Evolutionary conservation across 1,139 yeast genomes (phyloP), one percentile per base, ranked within the genome.

Genomic region (Hyphopichia buzzinii): DNA sequence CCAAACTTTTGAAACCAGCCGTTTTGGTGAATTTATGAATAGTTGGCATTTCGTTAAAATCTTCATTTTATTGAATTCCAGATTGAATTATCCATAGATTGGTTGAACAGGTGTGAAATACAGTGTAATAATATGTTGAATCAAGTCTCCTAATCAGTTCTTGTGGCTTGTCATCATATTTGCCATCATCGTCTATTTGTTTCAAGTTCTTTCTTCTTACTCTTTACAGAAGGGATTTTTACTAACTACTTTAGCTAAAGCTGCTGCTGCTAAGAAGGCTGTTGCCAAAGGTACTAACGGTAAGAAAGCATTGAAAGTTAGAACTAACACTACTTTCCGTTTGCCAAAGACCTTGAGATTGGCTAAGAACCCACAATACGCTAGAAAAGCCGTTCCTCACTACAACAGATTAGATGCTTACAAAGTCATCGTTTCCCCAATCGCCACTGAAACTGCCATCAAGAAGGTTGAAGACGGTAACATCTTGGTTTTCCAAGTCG

Each of bases 401-500:
- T 84, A 84, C 84, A 82, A 85, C 77, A 90, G 97, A 81, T 73
- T 88, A 67, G 98, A 94, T 72, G 87, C 95, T 63, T 86, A 86
- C 95, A 89, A 87, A 79, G 74, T 90, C 68, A 82, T 92, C 67
- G 86, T 86, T 72, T 77, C 89, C 60, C 97, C 97, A 79, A 84
- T 92, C 74, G 94, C 94, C 71, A 81, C 96, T 59, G 99, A 92
- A 81, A 88, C 96, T 55, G 96, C 98, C 67, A 89, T 94, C 86
- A 92, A 92, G 86, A 88, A 89, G 83, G 96, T 92, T 67, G 98
- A 94, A 81, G 97, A 89, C 69, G 89, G 95, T 77, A 92, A 92
- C 95, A 92, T 95, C 63, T 84, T 92, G 69, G 98, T 94, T 56
- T 89, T 92, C 92, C 94, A 86, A 78, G 97, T 92, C 69, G 92